Percentiles rank a stretch among this genome's conserved stretches.
These are phyloP conservation scores for Trichosporon asahii DNA, from an alignment of 1,284 basidiomycete genomes.

Conservation along the genomic window DNA sequence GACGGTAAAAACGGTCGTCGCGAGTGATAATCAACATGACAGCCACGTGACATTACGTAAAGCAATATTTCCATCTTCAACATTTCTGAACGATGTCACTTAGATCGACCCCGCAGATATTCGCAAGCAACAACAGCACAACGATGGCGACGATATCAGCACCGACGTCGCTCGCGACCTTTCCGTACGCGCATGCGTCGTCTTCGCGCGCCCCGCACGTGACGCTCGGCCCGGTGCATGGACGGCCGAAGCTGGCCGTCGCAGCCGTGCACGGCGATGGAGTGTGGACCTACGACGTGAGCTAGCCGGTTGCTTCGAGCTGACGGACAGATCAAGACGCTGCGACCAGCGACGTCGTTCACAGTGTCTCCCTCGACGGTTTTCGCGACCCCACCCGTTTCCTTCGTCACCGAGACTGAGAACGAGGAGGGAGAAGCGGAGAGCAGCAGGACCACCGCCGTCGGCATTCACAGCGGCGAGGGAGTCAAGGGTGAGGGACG, in stretches of 20 bases:
- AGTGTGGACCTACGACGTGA: constrained; percentile 52
- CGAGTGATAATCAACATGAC: too few species aligned
- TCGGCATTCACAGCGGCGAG: constrained; percentile 35
- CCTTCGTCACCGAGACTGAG: constrained; percentile 27
- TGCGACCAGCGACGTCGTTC: constrained; percentile 46
- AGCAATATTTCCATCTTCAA: background rate
- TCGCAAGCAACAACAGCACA: background rate
- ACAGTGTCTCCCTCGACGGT: constrained; percentile 47
- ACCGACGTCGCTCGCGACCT: constrained; percentile 44
- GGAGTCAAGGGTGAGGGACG: constrained; percentile 28
- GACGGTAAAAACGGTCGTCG: too few species aligned
- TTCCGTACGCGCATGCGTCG: constrained; percentile 40
- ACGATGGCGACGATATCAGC: constrained; percentile 43
- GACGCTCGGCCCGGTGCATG: constrained; percentile 39
- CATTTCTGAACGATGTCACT: background rate
- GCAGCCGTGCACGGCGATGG: constrained; percentile 51
- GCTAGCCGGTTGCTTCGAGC: constrained; percentile 7
- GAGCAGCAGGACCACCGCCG: constrained; percentile 32
- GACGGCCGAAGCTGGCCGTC: constrained; percentile 40
- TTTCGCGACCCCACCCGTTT: constrained; percentile 43
- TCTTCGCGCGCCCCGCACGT: constrained; percentile 43
- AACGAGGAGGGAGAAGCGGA: constrained; percentile 7
- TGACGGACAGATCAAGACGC: constrained; percentile 40
- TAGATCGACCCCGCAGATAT: background rate
- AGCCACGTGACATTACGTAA: constrained; percentile 3